Percentiles rank a stretch among this genome's conserved stretches.
These are phyloP conservation scores for Penicillium capsulatum DNA, from an alignment of 2,329 filamentous ascomycete genomes.

Conservation along the genomic window DNA sequence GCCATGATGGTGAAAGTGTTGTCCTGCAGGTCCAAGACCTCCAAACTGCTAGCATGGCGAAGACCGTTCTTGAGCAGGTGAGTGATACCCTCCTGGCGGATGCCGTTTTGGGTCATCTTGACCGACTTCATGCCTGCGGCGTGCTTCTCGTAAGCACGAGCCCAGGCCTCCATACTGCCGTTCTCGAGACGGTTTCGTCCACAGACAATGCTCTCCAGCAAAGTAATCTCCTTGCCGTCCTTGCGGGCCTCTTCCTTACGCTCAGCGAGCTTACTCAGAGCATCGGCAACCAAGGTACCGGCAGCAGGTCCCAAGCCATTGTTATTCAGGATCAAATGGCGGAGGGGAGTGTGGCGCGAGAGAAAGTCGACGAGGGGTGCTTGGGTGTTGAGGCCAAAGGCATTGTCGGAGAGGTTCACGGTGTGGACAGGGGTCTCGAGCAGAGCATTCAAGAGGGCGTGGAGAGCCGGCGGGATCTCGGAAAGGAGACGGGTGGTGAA, in stretches of 20 bases:
- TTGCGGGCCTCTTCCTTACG: slow-evolving; percentile 71
- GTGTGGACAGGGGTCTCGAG: slow-evolving; percentile 84
- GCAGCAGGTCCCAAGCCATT: slow-evolving; percentile 93
- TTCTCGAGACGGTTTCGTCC: slow-evolving; percentile 94
- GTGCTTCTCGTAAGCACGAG: slow-evolving; percentile 78
- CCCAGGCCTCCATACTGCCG: slow-evolving; percentile 94
- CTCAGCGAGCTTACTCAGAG: slow-evolving; percentile 73
- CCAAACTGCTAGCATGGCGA: slow-evolving; percentile 62
- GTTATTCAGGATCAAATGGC: slow-evolving; percentile 95
- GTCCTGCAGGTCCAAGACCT: slow-evolving; percentile 86
- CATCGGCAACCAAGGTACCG: slow-evolving; percentile 82
- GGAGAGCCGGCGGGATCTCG: slow-evolving; percentile 89
- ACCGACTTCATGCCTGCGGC: slow-evolving; percentile 71
- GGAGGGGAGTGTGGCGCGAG: slow-evolving; percentile 78
- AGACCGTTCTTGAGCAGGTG: slow-evolving; percentile 76
- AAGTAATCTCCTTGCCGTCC: slow-evolving; percentile 64
- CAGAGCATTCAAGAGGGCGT: slow-evolving; percentile 77
- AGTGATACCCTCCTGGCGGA: slow-evolving; percentile 86
- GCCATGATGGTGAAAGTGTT: slow-evolving; percentile 90
- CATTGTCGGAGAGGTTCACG: slow-evolving; percentile 95
- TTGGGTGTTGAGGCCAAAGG: slow-evolving; percentile 92
- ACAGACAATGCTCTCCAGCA: slow-evolving; percentile 95
- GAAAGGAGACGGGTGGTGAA: slow-evolving; percentile 90
- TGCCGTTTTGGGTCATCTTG: slow-evolving; percentile 98
- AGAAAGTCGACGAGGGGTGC: slow-evolving; percentile 91